A percentile compares a stretch with the other conserved stretches of the same genome.
Conservation (phyloP, 208 protist genomes). For the Trypanosoma mega region DNA sequence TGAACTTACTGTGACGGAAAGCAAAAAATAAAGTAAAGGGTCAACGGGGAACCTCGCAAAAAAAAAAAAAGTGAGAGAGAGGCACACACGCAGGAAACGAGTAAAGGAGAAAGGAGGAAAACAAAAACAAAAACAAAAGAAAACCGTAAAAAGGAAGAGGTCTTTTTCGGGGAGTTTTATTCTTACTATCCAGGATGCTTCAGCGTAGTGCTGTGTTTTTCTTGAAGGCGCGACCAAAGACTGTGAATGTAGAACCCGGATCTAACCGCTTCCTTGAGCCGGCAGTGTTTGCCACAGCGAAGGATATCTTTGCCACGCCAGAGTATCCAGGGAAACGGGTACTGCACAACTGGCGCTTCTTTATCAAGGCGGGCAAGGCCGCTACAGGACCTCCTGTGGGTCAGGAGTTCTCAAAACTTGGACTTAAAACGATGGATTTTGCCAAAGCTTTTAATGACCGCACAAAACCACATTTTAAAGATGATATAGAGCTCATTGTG, state of each 20-base stretch:
- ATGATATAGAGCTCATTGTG: slow-evolving; percentile 87
- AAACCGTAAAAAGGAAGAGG: neutral
- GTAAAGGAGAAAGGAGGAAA: too few species aligned
- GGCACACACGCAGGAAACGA: too few species aligned
- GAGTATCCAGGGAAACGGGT: slow-evolving; percentile 79
- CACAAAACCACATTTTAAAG: slow-evolving; percentile 86
- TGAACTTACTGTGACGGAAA: too few species aligned
- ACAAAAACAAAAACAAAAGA: slow-evolving; percentile 1
- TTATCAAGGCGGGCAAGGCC: slow-evolving; percentile 86
- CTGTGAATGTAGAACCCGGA: slow-evolving; percentile 67
- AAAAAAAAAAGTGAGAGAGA: too few species aligned
- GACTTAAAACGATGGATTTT: slow-evolving; percentile 91
- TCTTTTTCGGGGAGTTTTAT: slow-evolving; percentile 1
- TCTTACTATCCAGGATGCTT: slow-evolving; percentile 36
- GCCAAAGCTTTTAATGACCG: slow-evolving; percentile 89
- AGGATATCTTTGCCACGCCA: slow-evolving; percentile 75
- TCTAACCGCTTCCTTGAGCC: slow-evolving; percentile 70
- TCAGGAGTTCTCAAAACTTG: slow-evolving; percentile 89
- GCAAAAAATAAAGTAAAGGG: too few species aligned
- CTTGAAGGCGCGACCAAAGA: slow-evolving; percentile 74
- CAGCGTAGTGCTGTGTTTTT: slow-evolving; percentile 27
- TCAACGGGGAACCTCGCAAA: too few species aligned
- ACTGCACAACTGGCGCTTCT: slow-evolving; percentile 91
- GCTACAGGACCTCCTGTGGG: slow-evolving; percentile 86
- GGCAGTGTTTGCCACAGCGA: slow-evolving; percentile 52